Evolutionary conservation across 192 early-diverging fungal genomes (phyloP).

Genomic region (Lobosporangium transversale): DNA sequence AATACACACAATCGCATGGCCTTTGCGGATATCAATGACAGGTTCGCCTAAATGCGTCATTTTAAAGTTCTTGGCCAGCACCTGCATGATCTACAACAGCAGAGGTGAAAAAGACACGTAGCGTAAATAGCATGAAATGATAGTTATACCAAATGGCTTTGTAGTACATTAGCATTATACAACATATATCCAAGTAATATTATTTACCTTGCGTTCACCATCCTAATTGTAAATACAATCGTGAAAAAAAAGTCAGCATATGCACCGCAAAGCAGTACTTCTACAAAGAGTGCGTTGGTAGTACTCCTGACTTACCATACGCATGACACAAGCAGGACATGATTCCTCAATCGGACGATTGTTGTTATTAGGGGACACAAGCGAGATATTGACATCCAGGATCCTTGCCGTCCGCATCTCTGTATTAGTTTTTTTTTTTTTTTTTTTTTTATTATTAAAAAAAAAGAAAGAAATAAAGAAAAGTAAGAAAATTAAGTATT

Average conservation of each 20-base stretch:
- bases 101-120: background rate
- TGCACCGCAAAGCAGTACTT: too few relatives aligned
- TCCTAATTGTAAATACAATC: conserved; percentile 4
- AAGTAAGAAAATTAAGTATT: too few relatives aligned
- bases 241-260: background rate
- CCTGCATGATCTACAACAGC: conserved; percentile 35
- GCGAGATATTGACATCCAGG: conserved; percentile 33
- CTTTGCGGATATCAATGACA: conserved; percentile 42
- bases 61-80: conserved; percentile 49
- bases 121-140: background rate
- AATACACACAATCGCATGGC: conserved; percentile 42
- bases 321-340: conserved; percentile 47
- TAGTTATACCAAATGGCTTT: background rate
- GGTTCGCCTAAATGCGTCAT: conserved; percentile 35
- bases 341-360: conserved; percentile 42
- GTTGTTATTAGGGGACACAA: conserved; percentile 40
- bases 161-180: background rate
- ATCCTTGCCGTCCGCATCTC: conserved; percentile 45
- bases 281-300: too few relatives aligned
- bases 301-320: conserved; percentile 32
- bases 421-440: too few relatives aligned
- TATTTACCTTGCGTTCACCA: conserved; percentile 29
- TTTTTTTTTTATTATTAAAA: too few relatives aligned
- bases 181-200: background rate
- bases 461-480: background rate